Conservation (phyloP, 177 flowering plant species). For the Vitis hybrid region DNA sequence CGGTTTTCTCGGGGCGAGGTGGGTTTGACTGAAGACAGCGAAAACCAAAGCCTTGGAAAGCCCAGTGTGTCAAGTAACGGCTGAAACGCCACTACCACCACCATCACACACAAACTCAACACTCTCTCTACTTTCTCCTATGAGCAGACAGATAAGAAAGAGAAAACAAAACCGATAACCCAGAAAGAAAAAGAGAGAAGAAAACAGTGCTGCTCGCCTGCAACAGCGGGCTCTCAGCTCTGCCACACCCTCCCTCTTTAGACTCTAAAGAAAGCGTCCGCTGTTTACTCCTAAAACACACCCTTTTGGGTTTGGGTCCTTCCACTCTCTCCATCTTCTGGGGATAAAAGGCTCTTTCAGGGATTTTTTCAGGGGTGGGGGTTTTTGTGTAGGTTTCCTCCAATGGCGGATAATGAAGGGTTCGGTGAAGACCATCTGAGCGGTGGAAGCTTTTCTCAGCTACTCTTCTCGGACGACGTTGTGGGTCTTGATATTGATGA, state of each 20-base stretch:
- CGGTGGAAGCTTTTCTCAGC: slow-evolving; percentile 37
- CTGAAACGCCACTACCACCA: slow-evolving; percentile 12
- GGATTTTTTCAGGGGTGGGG: background rate
- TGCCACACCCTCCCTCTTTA: background rate
- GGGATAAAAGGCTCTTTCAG: background rate
- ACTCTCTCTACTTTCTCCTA: background rate
- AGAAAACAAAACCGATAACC: too few species aligned
- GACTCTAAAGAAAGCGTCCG: slow-evolving; percentile 23
- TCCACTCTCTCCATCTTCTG: background rate
- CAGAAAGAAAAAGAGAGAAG: too few species aligned
- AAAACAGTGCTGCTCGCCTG: too few species aligned
- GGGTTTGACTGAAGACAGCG: slow-evolving; percentile 47
- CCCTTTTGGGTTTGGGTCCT: too few species aligned
- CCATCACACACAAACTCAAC: background rate
- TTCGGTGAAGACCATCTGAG: slow-evolving; percentile 28
- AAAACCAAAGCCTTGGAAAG: slow-evolving; percentile 35
- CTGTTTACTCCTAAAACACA: slow-evolving; percentile 20
- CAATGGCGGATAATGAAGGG: slow-evolving; percentile 46
- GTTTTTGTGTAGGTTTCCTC: background rate
- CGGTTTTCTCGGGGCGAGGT: slow-evolving; percentile 49
- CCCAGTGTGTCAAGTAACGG: slow-evolving; percentile 10
- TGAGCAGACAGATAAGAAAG: too few species aligned
- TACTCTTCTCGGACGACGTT: slow-evolving; percentile 36
- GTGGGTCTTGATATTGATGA: slow-evolving; percentile 25
- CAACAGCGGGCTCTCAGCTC: too few species aligned